These are phyloP conservation scores for Microcyclospora pomicola DNA, from an alignment of 2,329 filamentous ascomycete genomes.

Conservation along the genomic window DNA sequence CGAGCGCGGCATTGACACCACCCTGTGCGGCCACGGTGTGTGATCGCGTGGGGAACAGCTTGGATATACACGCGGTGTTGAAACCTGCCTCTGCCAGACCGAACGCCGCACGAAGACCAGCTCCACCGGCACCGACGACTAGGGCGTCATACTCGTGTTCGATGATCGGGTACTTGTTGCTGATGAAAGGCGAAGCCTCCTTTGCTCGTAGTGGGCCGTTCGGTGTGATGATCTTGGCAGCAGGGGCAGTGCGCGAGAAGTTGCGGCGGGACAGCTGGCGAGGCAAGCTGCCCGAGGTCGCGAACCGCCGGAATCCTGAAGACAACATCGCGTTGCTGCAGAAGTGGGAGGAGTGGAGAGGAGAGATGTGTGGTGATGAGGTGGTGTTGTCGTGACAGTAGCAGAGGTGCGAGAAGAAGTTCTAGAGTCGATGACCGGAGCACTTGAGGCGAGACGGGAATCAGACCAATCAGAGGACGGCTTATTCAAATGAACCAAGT, in stretches of 20 bases:
- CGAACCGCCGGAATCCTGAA: constrained; percentile 22
- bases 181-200: constrained; percentile 77
- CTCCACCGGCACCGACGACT: constrained; percentile 63
- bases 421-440: no score
- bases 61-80: constrained; percentile 76
- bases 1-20: constrained; percentile 76
- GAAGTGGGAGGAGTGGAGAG: not conserved
- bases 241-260: constrained; percentile 78
- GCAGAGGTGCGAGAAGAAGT: no score
- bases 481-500: no score
- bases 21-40: constrained; percentile 67
- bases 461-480: no score
- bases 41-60: constrained; percentile 74
- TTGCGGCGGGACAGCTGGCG: constrained; percentile 36
- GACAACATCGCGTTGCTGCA: constrained; percentile 21
- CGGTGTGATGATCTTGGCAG: constrained; percentile 64
- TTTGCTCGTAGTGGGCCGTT: constrained; percentile 80
- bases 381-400: not conserved
- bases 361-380: constrained; percentile 1
- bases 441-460: no score
- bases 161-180: constrained; percentile 89
- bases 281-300: constrained; percentile 15
- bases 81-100: constrained; percentile 79
- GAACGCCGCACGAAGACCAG: constrained; percentile 61
- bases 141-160: constrained; percentile 98